Evolutionary conservation across 2,329 filamentous ascomycete species (phyloP).

Genomic region (Monilinia laxa): DNA sequence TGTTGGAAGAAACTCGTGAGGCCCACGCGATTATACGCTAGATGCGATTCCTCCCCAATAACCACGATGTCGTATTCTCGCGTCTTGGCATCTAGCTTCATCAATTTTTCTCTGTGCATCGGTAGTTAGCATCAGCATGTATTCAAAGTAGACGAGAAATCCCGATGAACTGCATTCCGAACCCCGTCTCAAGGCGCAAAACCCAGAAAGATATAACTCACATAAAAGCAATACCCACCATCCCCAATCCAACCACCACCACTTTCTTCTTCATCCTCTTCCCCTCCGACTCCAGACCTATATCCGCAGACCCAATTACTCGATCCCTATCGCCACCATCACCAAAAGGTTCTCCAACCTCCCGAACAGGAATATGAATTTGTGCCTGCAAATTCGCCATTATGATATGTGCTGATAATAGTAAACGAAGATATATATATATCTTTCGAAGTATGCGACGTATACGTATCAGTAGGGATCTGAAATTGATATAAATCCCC

Average conservation of each 20-base stretch:
- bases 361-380: slow-evolving; percentile 29
- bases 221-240: slow-evolving; percentile 91
- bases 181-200: too few relatives aligned
- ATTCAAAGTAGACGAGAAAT: too few relatives aligned
- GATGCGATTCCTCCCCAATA: slow-evolving; percentile 81
- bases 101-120: slow-evolving; percentile 70
- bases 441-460: neutral
- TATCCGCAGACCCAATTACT: slow-evolving; percentile 31
- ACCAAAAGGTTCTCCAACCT: slow-evolving; percentile 30
- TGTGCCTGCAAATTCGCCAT: slow-evolving; percentile 39
- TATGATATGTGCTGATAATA: neutral
- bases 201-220: slow-evolving; percentile 47
- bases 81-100: slow-evolving; percentile 76
- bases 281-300: slow-evolving; percentile 39
- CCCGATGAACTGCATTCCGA: too few relatives aligned
- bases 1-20: slow-evolving; percentile 88
- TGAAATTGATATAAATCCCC: too few relatives aligned
- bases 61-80: slow-evolving; percentile 79
- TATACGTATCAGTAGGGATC: neutral
- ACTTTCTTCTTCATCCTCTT: slow-evolving; percentile 72
- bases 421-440: neutral
- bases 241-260: slow-evolving; percentile 83
- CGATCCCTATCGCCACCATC: slow-evolving; percentile 33
- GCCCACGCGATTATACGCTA: slow-evolving; percentile 89
- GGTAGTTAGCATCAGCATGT: too few relatives aligned